Conservation (phyloP, 2,329 filamentous ascomycete genomes). For the Pseudogymnoascus sp. region DNA sequence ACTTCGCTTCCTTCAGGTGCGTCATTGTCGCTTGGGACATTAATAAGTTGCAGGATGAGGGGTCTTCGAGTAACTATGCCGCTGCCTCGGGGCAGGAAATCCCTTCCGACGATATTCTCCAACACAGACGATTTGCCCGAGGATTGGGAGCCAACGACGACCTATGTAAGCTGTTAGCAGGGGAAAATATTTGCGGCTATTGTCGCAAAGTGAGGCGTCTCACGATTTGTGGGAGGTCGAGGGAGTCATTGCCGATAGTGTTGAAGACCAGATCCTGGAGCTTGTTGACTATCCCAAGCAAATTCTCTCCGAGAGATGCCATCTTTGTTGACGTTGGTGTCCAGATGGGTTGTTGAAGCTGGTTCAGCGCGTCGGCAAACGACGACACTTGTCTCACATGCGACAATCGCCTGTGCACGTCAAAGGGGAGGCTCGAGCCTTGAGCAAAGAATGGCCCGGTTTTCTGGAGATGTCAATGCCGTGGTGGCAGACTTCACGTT, state of each 20-base stretch:
- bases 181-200: neutral
- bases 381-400: conserved; percentile 7
- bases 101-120: conserved; percentile 96
- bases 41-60: conserved; percentile 96
- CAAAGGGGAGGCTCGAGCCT: conserved; percentile 2
- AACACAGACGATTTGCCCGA: conserved; percentile 97
- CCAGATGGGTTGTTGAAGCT: conserved; percentile 4
- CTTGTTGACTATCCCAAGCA: conserved; percentile 94
- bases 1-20: conserved; percentile 56
- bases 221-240: conserved; percentile 97
- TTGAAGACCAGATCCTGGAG: conserved; percentile 98
- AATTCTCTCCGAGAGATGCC: conserved; percentile 91
- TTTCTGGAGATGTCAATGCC: conserved; percentile 1
- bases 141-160: conserved; percentile 96
- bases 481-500: conserved; percentile 3
- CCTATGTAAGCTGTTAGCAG: conserved; percentile 44
- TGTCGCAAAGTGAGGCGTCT: conserved; percentile 26
- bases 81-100: conserved; percentile 92
- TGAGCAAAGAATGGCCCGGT: conserved; percentile 1
- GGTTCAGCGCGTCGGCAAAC: conserved; percentile 9
- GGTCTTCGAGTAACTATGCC: conserved; percentile 93
- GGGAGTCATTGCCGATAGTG: conserved; percentile 96
- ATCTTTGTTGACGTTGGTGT: conserved; percentile 39
- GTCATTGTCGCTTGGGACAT: conserved; percentile 72
- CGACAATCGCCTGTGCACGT: conserved; percentile 1